These are phyloP conservation scores for Chaetomium cochliodes DNA, from an alignment of 495 filamentous ascomycete genomes.

Conservation along the genomic window DNA sequence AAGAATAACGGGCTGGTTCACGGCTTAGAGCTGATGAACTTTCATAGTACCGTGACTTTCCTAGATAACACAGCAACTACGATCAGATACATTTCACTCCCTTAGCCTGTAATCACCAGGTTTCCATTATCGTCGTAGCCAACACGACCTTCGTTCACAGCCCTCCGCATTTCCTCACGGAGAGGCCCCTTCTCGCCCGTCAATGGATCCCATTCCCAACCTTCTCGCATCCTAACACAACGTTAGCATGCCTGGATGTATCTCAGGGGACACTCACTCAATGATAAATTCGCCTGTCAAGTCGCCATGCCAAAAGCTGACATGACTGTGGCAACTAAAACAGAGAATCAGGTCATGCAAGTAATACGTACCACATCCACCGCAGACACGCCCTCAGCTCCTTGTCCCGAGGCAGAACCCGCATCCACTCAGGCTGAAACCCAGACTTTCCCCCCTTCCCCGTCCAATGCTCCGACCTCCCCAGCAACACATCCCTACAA, in stretches of 20 bases:
- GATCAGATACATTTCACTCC: background rate
- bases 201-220: slow-evolving; percentile 73
- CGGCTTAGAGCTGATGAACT: too few relatives aligned
- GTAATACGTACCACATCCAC: slow-evolving; percentile 77
- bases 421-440: slow-evolving; percentile 78
- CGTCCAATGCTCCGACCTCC: slow-evolving; percentile 59
- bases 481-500: slow-evolving; percentile 75
- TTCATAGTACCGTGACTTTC: too few relatives aligned
- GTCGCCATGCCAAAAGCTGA: background rate
- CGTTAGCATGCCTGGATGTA: slow-evolving; percentile 1
- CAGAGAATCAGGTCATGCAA: background rate
- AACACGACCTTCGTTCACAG: slow-evolving; percentile 59
- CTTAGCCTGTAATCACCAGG: slow-evolving; percentile 38
- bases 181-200: slow-evolving; percentile 64
- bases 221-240: slow-evolving; percentile 55
- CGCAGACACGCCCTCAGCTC: slow-evolving; percentile 81
- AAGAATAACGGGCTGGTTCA: too few relatives aligned
- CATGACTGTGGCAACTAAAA: background rate
- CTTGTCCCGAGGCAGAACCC: slow-evolving; percentile 81
- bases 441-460: slow-evolving; percentile 44
- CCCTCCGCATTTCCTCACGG: slow-evolving; percentile 53
- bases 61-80: background rate
- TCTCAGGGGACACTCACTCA: background rate
- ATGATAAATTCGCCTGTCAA: background rate
- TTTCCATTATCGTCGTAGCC: slow-evolving; percentile 60